phyloP scores from a whole-genome alignment of 1,284 basidiomycete genomes.

The Apiotrichum gracile region DNA sequence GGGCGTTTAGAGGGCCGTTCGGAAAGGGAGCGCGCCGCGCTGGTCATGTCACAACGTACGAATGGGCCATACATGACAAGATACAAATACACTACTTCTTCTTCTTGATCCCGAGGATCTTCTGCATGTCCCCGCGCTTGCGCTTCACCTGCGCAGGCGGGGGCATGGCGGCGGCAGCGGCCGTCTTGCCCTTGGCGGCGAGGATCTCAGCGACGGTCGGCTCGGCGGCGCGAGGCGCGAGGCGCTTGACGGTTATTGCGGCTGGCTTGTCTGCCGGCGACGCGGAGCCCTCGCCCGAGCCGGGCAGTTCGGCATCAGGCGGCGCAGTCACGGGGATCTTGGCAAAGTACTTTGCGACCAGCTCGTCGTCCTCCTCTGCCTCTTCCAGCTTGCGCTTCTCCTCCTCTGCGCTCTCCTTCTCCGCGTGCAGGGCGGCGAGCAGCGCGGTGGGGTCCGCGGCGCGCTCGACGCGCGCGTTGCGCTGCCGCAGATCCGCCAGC shows the following conservation, averaged over 20 bases:
- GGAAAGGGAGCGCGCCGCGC: too few species aligned
- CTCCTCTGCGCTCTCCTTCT: slow-evolving; percentile 49
- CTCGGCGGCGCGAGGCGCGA: slow-evolving; percentile 50
- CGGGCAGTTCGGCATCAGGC: slow-evolving; percentile 8
- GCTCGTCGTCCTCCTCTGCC: slow-evolving; percentile 86
- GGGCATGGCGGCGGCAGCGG: slow-evolving; percentile 23
- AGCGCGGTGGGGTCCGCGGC: slow-evolving; percentile 34
- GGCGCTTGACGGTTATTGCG: slow-evolving; percentile 65
- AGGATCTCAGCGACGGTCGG: slow-evolving; percentile 66
- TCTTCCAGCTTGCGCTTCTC: slow-evolving; percentile 55
- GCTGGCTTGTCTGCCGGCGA: slow-evolving; percentile 1
- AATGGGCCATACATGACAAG: too few species aligned
- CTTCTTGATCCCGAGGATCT: slow-evolving; percentile 56
- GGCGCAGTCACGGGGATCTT: slow-evolving; percentile 59
- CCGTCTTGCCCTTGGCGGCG: slow-evolving; percentile 61
- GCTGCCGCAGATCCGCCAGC: slow-evolving; percentile 74
- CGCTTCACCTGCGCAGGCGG: slow-evolving; percentile 55
- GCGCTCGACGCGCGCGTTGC: slow-evolving; percentile 86
- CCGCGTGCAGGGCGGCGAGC: slow-evolving; percentile 35
- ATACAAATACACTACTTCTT: slow-evolving; percentile 23
- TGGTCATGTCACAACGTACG: too few species aligned
- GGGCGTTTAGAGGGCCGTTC: too few species aligned
- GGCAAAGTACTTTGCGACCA: slow-evolving; percentile 79
- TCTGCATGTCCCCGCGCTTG: slow-evolving; percentile 45
- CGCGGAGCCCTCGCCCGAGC: not conserved